A percentile compares a stretch with the other conserved stretches of the same genome.
These are phyloP conservation scores for Juglanconis sp. DNA, from an alignment of 2,329 filamentous ascomycete species.

Conservation along the genomic window DNA sequence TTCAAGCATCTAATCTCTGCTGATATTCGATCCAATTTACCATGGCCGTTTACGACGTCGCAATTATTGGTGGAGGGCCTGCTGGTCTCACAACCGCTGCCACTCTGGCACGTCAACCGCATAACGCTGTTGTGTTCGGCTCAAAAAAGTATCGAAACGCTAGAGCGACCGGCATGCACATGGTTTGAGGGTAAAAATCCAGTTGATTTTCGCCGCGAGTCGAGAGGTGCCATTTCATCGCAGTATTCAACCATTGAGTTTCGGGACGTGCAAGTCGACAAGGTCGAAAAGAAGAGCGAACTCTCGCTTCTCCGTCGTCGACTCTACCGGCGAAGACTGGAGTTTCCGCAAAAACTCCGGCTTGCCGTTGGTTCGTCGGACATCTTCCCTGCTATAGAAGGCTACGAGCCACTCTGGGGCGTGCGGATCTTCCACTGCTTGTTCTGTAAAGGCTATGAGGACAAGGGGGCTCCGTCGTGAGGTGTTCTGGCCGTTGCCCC, in stretches of 20 bases:
- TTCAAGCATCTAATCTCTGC: no score
- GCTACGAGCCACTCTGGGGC: slow-evolving; percentile 54
- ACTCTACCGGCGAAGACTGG: slow-evolving; percentile 38
- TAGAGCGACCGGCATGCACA: slow-evolving; percentile 46
- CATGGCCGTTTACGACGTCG: no score
- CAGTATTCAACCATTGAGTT: slow-evolving; percentile 34
- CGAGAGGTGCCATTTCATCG: slow-evolving; percentile 26
- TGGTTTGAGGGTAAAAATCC: slow-evolving; percentile 36
- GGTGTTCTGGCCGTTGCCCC: slow-evolving; percentile 31
- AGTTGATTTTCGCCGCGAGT: slow-evolving; percentile 31
- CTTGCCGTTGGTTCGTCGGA: slow-evolving; percentile 53
- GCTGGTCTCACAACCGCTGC: slow-evolving; percentile 46
- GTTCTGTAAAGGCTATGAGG: slow-evolving; percentile 59
- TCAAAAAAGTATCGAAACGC: slow-evolving; percentile 49
- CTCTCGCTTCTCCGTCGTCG: slow-evolving; percentile 24
- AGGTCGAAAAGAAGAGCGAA: slow-evolving; percentile 16
- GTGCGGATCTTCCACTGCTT: slow-evolving; percentile 55
- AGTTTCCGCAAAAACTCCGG: slow-evolving; percentile 52
- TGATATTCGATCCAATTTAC: no score
- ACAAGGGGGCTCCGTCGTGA: slow-evolving; percentile 42
- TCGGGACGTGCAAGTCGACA: slow-evolving; percentile 19
- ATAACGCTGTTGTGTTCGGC: slow-evolving; percentile 47
- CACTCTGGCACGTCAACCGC: slow-evolving; percentile 46
- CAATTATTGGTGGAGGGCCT: slow-evolving; percentile 33
- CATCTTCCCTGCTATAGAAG: slow-evolving; percentile 45